Evolutionary conservation across 2,329 filamentous ascomycete genomes (phyloP).

Genomic region (Neoarthrinium moseri): DNA sequence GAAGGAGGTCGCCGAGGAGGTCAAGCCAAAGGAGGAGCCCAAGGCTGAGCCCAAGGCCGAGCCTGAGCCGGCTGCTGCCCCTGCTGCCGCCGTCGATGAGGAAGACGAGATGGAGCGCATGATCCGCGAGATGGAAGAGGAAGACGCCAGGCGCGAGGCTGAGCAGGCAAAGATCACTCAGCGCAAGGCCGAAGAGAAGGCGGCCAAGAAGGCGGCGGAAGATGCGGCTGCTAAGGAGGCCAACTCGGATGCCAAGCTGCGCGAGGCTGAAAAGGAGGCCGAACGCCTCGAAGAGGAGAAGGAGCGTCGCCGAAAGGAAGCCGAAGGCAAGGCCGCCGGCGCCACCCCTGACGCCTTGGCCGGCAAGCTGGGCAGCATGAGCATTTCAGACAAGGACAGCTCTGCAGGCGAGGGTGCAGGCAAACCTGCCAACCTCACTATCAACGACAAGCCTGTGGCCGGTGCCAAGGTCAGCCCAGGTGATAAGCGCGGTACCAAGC

Average conservation of each 20-base stretch:
- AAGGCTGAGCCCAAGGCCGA: constrained; percentile 9
- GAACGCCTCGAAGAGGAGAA: constrained; percentile 71
- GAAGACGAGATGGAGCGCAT: constrained; percentile 60
- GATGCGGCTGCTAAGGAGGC: constrained; percentile 45
- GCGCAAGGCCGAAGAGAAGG: constrained; percentile 42
- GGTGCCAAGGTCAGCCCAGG: constrained; percentile 50
- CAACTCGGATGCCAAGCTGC: constrained; percentile 64
- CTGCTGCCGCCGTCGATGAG: constrained; percentile 32
- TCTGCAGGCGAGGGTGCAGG: constrained; percentile 35
- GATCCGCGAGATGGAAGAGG: constrained; percentile 62
- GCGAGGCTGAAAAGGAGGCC: constrained; percentile 71
- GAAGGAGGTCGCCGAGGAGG: constrained; percentile 19
- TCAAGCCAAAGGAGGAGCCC: constrained; percentile 10
- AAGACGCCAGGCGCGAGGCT: constrained; percentile 48
- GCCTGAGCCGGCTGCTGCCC: constrained; percentile 19
- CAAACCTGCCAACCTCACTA: constrained; percentile 52
- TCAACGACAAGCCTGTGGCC: constrained; percentile 50
- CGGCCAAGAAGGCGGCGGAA: constrained; percentile 39
- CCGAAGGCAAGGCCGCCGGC: constrained; percentile 45
- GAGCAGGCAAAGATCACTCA: constrained; percentile 42
- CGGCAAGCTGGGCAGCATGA: constrained; percentile 30
- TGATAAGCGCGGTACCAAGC: constrained; percentile 70
- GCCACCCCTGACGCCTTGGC: constrained; percentile 53
- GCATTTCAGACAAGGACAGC: constrained; percentile 28
- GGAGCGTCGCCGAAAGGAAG: constrained; percentile 53